A percentile compares a stretch with the other conserved stretches of the same genome.
Conservation (phyloP, 345 rosid genomes). For the Eutrema heterophyllum region DNA sequence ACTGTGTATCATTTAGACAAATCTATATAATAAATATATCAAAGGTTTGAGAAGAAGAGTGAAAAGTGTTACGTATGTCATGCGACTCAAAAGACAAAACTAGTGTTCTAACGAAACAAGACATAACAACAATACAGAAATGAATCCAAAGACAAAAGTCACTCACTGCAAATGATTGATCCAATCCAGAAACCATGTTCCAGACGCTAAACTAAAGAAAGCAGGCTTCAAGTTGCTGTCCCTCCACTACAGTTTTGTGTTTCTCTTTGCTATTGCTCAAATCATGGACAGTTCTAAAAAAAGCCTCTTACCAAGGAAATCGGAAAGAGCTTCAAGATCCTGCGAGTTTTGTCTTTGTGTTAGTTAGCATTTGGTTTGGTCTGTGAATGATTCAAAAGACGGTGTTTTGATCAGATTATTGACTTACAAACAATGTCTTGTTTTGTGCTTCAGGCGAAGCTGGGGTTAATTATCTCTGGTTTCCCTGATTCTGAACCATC, state of each 20-base stretch:
- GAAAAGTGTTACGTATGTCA: constrained; percentile 11
- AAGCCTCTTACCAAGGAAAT: constrained; percentile 1
- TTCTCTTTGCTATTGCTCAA: constrained; percentile 13
- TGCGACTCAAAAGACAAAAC: not conserved
- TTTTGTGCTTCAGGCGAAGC: constrained; percentile 34
- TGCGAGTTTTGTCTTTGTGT: constrained; percentile 19
- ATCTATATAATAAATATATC: not conserved
- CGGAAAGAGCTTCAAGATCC: constrained; percentile 19
- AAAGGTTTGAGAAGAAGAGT: not conserved
- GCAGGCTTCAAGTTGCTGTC: constrained; percentile 3
- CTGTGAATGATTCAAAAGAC: constrained; percentile 1
- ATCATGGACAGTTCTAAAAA: not conserved
- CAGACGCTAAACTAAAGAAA: constrained; percentile 20
- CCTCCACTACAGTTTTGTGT: not conserved
- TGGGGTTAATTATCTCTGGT: constrained; percentile 43
- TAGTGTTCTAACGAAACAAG: constrained; percentile 22
- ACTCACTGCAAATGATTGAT: constrained; percentile 9
- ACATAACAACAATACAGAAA: constrained; percentile 20
- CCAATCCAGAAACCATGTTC: constrained; percentile 23
- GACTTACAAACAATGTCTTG: constrained; percentile 22
- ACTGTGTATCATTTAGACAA: not conserved
- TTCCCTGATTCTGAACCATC: constrained; percentile 22
- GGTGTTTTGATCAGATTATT: not conserved
- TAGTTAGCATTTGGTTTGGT: constrained; percentile 13
- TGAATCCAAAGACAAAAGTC: constrained; percentile 22